Evolutionary conservation across 495 filamentous ascomycete species (phyloP), one percentile per base, ranked within the genome.

Genomic region (Polyplosphaeria fusca): DNA sequence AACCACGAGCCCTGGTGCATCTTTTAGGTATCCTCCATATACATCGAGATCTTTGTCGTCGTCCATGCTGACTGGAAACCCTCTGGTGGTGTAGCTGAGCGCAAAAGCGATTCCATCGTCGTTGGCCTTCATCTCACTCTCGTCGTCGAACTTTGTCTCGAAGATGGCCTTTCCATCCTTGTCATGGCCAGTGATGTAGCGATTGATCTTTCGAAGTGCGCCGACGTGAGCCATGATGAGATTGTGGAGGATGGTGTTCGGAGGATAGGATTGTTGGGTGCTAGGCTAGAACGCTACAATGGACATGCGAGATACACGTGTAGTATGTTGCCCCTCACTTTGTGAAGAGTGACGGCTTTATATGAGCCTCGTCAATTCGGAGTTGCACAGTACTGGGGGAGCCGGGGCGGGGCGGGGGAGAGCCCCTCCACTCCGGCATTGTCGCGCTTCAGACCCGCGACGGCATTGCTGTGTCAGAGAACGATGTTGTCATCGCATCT

Each of bases 1-100:
- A 40, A 70, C 63, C 19, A 76, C 76, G 7, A 80, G 38, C 2
- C 63, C 63, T n/a, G 63, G 63, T 1, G 58, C 19, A 19, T 54
- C 30, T 5, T 62, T 45, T 3, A 59, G 35, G 25, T 50, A 62
- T 5, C 20, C 14, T 25, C 48, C 30, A 28, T 66, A 66, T 12
- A 66, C 49, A 13, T 47, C 11, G 5, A 68, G 35, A 30, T 73
- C 42, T 14, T 55, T 24, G 40, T 72, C 62, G 23, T 59, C 26
- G 53, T 49, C 48, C 24, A 66, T 41, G 43, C 49, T 51, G 35
- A 66, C 63, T 5, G 63, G 63, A 16, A 55, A 58, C n/a, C 54
- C 63, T 25, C 62, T 62, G 9, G 63, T 66, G 12, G 54, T 52
- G 49, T 62, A 66, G 48, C 48, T 50, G 19, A 66, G 63, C 5